A percentile compares a stretch with the other conserved stretches of the same genome.
Evolutionary conservation across 2,329 filamentous ascomycete genomes (phyloP).

Genomic region (Pseudogymnoascus sp.): DNA sequence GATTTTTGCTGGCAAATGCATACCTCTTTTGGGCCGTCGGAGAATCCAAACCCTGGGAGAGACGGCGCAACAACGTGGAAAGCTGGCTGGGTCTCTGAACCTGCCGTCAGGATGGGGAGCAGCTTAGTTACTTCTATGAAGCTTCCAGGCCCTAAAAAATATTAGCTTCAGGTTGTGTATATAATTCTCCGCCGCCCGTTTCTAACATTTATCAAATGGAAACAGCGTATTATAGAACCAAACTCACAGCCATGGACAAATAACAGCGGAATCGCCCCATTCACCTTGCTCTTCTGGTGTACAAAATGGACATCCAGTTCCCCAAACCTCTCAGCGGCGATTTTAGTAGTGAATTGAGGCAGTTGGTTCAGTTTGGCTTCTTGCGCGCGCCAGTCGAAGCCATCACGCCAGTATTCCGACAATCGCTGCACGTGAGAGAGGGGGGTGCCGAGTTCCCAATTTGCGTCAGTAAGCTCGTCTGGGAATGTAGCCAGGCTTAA

Average conservation of each 20-base stretch:
- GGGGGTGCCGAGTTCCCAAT: conserved; percentile 11
- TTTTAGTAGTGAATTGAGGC: conserved; percentile 25
- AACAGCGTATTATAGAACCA: not conserved
- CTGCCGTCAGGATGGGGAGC: conserved; percentile 32
- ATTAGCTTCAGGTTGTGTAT: not conserved
- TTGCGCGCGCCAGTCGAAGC: conserved; percentile 20
- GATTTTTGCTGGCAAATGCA: not conserved
- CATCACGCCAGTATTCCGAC: conserved; percentile 17
- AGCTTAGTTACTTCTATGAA: conserved; percentile 59
- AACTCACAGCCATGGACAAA: conserved; percentile 54
- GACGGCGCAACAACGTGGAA: conserved; percentile 51
- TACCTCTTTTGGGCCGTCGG: conserved; percentile 22
- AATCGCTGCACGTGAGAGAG: conserved; percentile 10
- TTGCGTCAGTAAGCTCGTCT: conserved; percentile 11
- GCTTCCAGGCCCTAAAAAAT: conserved; percentile 47
- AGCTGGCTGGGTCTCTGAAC: conserved; percentile 30
- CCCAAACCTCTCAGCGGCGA: conserved; percentile 47
- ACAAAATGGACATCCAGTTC: conserved; percentile 56
- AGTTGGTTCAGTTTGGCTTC: conserved; percentile 20
- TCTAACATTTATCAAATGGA: not conserved
- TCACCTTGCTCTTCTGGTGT: conserved; percentile 43
- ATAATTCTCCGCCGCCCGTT: not conserved
- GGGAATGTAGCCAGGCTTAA: conserved; percentile 11
- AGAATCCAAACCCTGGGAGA: conserved; percentile 46
- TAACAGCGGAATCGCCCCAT: conserved; percentile 52